Base-by-base conservation (phyloP, 192 early-diverging fungal species). In the Rhizophagus clarus region DNA sequence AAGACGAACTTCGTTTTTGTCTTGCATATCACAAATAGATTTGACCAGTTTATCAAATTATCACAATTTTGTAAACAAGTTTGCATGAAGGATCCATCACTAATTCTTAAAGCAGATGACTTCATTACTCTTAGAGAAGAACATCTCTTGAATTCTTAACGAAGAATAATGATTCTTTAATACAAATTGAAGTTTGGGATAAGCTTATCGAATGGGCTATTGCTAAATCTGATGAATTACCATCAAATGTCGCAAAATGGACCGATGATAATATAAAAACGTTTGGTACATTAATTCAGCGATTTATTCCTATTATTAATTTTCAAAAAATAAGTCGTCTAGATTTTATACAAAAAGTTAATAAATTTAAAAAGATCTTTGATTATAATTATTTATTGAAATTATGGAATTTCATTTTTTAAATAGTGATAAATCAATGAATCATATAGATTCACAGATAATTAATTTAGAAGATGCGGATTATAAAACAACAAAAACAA, bases 121-220 rank as follows among this genome's bases (percentile, higher is more conserved):
- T 61, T 61, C 22, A 4, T 22, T 61, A 9, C 20, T 17, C 20
- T 61, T 7, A 9, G 22, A 17, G 20, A 61, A n/a, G 61, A 61
- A n/a, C 22, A 9, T 17, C 24, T n/a, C 9, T 61, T n/a, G 20
- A 20, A 17, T n/a, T 17, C 22, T 61, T 17, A 7, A 20, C 22
- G 1, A 24, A 61, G 20, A 9, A 24, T 17, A 61, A 61, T 61
- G 20, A 20, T 61, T 24, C 20, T 10, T 62, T 62, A 10, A 62
- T 0, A 62, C 22, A 62, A 62, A 62, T 62, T 10, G 61, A 62
- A 24, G 6, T 70, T 2, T 37, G 68, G 68, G 20, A 40, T n/a
- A 70, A 40, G 26, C 29, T 70, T 22, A 9, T 70, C 3, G 68
- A 70, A 40, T 70, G 68, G 68, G 22, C 31, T 22, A 70, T 70